These are phyloP conservation scores for Penicillium samsonianum DNA, from an alignment of 495 filamentous ascomycete genomes.

Conservation along the genomic window DNA sequence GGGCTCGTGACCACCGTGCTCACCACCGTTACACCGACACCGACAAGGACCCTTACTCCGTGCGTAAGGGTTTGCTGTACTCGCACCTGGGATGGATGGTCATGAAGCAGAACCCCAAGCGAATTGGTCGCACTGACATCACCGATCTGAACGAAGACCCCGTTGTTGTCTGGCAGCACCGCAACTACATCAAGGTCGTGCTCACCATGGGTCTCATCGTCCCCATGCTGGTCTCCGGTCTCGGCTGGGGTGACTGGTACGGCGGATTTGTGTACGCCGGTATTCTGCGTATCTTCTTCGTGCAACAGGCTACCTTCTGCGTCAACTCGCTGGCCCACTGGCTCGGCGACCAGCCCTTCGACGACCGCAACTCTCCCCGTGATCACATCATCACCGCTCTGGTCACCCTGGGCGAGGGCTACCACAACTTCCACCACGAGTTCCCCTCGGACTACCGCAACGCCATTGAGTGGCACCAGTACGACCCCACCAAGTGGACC, in stretches of 20 bases:
- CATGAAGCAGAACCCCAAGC: conserved; percentile 92
- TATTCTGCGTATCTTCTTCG: conserved; percentile 95
- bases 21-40: conserved; percentile 99
- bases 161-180: conserved; percentile 93
- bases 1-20: conserved; percentile 92
- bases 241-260: conserved; percentile 86
- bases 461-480: conserved; percentile 97
- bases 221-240: conserved; percentile 79
- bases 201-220: conserved; percentile 84
- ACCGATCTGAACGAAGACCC: conserved; percentile 93
- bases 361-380: conserved; percentile 97
- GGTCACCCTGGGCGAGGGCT: conserved; percentile 94
- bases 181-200: conserved; percentile 87
- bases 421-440: conserved; percentile 99
- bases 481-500: conserved; percentile 97
- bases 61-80: conserved; percentile 96
- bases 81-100: conserved; percentile 95
- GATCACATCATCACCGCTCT: conserved; percentile 96
- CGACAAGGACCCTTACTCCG: conserved; percentile 97
- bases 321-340: conserved; percentile 99
- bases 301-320: conserved; percentile 99
- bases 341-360: conserved; percentile 98
- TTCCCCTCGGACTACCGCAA: conserved; percentile 99
- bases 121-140: conserved; percentile 94
- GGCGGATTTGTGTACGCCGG: conserved; percentile 95